A percentile compares a stretch with the other conserved stretches of the same genome.
phyloP scores from a whole-genome alignment of 2,329 filamentous ascomycete species.

The Colletotrichum cereale region DNA sequence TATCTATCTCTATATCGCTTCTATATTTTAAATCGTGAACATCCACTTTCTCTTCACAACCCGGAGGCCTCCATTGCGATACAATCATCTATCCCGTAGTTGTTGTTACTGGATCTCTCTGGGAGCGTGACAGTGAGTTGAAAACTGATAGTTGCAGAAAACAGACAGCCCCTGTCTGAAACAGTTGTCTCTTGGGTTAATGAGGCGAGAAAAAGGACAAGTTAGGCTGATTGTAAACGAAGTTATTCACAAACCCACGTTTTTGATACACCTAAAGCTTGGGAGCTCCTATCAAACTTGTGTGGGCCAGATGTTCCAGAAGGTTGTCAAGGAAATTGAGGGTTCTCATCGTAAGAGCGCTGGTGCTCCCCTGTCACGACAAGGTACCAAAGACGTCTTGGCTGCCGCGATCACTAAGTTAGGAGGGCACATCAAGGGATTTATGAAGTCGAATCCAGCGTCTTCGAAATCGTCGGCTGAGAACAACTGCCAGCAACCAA shows the following conservation, averaged over 20 bases:
- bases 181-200: neutral
- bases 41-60: neutral
- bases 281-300: neutral
- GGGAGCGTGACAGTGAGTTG: neutral
- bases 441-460: neutral
- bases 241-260: no score
- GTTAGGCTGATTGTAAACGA: neutral
- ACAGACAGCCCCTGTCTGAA: neutral
- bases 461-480: neutral
- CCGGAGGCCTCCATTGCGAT: neutral
- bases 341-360: neutral
- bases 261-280: neutral
- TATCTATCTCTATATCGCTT: neutral
- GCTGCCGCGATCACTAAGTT: neutral
- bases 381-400: neutral
- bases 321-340: neutral
- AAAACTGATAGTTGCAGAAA: neutral
- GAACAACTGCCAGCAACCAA: neutral
- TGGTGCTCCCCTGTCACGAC: neutral
- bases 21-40: neutral
- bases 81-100: neutral
- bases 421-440: neutral
- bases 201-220: neutral
- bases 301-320: neutral
- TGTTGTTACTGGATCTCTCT: neutral